phyloP scores from a whole-genome alignment of 306 rosid genomes.

The Cucurbita maxima region DNA sequence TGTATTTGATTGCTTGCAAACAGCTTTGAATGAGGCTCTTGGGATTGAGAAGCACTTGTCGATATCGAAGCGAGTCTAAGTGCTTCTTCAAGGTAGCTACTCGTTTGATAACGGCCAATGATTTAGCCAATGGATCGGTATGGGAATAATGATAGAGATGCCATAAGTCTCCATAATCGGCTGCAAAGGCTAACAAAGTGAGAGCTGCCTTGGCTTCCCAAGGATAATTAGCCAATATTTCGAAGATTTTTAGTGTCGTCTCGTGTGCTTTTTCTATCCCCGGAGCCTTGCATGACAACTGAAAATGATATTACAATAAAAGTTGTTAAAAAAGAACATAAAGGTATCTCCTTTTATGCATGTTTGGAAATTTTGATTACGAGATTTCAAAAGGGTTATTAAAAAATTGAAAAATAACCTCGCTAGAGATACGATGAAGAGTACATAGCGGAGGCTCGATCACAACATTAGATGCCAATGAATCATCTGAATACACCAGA shows the following conservation, averaged over 20 bases:
- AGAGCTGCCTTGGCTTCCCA: constrained; percentile 11
- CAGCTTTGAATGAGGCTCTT: not conserved
- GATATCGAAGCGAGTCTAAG: not conserved
- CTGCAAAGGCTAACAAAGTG: not conserved
- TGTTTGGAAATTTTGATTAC: not conserved
- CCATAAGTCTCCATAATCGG: not conserved
- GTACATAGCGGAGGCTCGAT: constrained; percentile 1
- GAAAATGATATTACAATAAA: not conserved
- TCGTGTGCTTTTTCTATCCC: not conserved
- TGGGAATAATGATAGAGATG: not conserved
- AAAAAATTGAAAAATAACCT: not conserved
- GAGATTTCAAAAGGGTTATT: not conserved
- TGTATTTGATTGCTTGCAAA: not conserved
- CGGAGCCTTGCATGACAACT: not conserved
- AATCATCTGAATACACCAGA: not conserved
- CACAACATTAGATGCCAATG: not conserved
- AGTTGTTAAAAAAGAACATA: not conserved
- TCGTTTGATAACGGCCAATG: not conserved
- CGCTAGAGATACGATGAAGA: not conserved
- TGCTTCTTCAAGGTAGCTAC: not conserved
- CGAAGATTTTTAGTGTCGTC: not conserved
- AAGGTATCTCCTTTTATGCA: not conserved
- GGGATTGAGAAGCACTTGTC: not conserved
- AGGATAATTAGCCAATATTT: not conserved
- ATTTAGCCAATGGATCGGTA: not conserved